Evolutionary conservation across 768 basidiomycete species (phyloP).

Genomic region (Dentipellis fragilis): DNA sequence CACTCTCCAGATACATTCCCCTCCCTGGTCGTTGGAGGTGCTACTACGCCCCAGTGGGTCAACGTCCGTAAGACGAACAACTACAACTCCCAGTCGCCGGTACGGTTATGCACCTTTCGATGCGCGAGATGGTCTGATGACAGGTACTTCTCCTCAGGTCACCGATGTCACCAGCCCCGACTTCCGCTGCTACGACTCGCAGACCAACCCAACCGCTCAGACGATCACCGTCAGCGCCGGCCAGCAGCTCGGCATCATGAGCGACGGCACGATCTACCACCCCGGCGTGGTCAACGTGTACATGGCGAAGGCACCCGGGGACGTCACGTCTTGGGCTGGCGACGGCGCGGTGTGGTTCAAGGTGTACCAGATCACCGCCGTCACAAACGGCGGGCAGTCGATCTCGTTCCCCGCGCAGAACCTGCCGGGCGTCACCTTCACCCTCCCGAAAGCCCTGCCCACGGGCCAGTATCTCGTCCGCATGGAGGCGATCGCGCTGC

Average conservation of each 20-base stretch:
- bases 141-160: constrained; percentile 19
- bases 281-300: constrained; percentile 31
- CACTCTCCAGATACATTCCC: constrained; percentile 33
- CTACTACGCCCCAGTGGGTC: constrained; percentile 28
- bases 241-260: constrained; percentile 30
- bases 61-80: constrained; percentile 42
- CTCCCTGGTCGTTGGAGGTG: constrained; percentile 30
- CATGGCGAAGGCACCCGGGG: constrained; percentile 37
- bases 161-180: constrained; percentile 37
- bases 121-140: too few species aligned
- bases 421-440: constrained; percentile 11
- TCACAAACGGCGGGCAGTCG: constrained; percentile 34
- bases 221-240: constrained; percentile 38
- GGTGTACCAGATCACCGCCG: constrained; percentile 34
- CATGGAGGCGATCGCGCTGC: constrained; percentile 38
- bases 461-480: constrained; percentile 37
- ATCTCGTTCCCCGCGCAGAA: constrained; percentile 39
- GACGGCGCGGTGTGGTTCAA: constrained; percentile 43
- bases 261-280: constrained; percentile 36
- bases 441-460: constrained; percentile 29
- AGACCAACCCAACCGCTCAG: constrained; percentile 28
- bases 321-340: constrained; percentile 31
- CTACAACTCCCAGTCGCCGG: constrained; percentile 30
- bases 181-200: constrained; percentile 37
- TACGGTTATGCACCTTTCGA: constrained; percentile 4